phyloP scores from a whole-genome alignment of 2,329 filamentous ascomycete genomes.

The Fusarium ramigenum region DNA sequence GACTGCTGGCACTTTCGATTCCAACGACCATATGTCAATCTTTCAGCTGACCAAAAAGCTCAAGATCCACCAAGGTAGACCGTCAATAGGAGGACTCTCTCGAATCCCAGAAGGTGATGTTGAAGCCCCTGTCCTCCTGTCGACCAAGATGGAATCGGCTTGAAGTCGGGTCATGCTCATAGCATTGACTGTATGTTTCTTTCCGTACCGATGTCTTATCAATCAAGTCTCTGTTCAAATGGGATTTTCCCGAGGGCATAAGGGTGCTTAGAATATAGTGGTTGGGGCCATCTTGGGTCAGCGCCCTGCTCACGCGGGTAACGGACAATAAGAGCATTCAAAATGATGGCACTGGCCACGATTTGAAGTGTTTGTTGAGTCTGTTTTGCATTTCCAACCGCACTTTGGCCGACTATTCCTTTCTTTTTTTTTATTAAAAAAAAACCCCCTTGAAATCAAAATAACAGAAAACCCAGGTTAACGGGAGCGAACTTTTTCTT shows the following conservation, averaged over 20 bases:
- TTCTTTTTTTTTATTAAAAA: not conserved
- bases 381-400: not conserved
- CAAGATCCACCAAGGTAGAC: conserved; percentile 64
- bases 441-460: not conserved
- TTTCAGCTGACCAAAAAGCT: conserved; percentile 88
- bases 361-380: conserved; percentile 2
- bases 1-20: conserved; percentile 76
- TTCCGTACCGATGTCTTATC: conserved; percentile 19
- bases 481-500: conserved; percentile 23
- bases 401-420: not conserved
- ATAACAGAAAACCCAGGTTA: not conserved
- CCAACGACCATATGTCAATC: conserved; percentile 80
- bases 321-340: not conserved
- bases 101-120: conserved; percentile 66
- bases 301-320: conserved; percentile 20
- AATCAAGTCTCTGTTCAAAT: conserved; percentile 20
- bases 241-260: not conserved
- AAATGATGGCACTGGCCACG: not conserved
- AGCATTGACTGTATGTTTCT: conserved; percentile 4
- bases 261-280: conserved; percentile 1
- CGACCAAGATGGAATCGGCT: conserved; percentile 45
- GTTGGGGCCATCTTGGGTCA: not conserved
- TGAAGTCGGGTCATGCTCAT: conserved; percentile 21
- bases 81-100: conserved; percentile 59
- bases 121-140: conserved; percentile 52